These are phyloP conservation scores for Talaromyces proteolyticus DNA, from an alignment of 495 filamentous ascomycete species.

Conservation along the genomic window DNA sequence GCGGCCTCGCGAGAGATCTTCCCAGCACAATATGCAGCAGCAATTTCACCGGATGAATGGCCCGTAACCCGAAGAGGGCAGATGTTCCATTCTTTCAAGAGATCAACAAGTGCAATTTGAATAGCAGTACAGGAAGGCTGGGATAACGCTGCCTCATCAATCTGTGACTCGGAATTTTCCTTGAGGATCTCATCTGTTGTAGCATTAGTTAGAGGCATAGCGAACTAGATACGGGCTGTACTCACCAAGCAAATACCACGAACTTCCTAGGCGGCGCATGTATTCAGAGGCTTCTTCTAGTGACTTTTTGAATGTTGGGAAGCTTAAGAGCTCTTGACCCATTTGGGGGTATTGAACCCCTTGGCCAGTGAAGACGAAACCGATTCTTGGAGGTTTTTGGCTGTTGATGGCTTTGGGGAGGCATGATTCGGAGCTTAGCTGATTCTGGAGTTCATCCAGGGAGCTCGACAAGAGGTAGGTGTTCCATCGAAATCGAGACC, in stretches of 20 bases:
- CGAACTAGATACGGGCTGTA: no score
- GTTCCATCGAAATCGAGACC: background rate
- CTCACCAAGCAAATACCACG: conserved; percentile 11
- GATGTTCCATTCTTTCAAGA: conserved; percentile 13
- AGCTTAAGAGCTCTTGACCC: conserved; percentile 4
- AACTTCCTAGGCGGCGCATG: conserved; percentile 3
- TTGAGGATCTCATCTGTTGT: no score
- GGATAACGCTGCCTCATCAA: background rate
- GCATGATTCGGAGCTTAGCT: background rate
- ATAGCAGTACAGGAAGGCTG: conserved; percentile 21
- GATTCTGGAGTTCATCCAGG: background rate
- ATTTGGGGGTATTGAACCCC: conserved; percentile 47
- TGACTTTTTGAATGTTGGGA: background rate
- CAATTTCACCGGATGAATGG: conserved; percentile 24
- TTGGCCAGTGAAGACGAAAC: conserved; percentile 65
- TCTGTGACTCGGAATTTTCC: no score
- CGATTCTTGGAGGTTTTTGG: conserved; percentile 32
- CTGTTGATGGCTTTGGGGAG: background rate
- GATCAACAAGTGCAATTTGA: conserved; percentile 22
- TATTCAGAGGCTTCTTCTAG: conserved; percentile 4
- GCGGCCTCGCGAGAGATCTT: conserved; percentile 21
- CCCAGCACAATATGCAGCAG: conserved; percentile 15
- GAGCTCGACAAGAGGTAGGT: background rate
- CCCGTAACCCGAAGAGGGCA: conserved; percentile 10
- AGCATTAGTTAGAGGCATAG: no score